Conservation (phyloP, 306 rosid genomes). For the Pyrus communis region DNA sequence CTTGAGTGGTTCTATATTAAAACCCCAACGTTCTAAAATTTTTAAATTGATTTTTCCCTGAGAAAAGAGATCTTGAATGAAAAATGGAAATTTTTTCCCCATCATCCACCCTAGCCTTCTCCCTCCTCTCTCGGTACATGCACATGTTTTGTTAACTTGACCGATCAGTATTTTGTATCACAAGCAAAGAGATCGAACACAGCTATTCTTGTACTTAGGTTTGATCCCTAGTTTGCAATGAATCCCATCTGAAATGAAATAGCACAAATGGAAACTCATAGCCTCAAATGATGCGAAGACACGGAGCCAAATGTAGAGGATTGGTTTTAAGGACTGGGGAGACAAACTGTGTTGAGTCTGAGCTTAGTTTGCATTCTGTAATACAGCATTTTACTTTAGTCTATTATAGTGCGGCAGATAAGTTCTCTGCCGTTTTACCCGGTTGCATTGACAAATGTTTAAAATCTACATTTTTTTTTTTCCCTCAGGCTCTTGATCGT, state of each 20-base stretch:
- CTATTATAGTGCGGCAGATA: not conserved
- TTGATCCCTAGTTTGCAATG: not conserved
- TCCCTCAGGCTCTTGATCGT: conserved; percentile 47
- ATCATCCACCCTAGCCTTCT: too few species aligned
- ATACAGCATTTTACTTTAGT: not conserved
- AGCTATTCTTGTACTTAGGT: not conserved
- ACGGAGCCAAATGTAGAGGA: not conserved
- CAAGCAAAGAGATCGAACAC: not conserved
- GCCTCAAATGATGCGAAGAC: not conserved
- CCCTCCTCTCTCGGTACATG: not conserved
- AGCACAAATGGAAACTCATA: not conserved
- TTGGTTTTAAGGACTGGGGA: not conserved
- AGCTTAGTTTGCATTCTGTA: not conserved
- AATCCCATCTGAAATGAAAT: not conserved
- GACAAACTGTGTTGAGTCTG: not conserved
- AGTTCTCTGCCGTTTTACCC: not conserved
- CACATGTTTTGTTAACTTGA: not conserved
- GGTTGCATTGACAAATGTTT: too few species aligned
- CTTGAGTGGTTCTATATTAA: not conserved
- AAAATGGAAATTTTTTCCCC: not conserved
- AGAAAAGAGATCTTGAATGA: not conserved
- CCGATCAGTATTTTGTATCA: not conserved
- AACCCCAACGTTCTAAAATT: not conserved
- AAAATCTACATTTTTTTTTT: too few species aligned
- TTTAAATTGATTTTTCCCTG: not conserved